Base-by-base conservation (phyloP, 176 grass and related monocot genomes). In the Hordeum marinum region DNA sequence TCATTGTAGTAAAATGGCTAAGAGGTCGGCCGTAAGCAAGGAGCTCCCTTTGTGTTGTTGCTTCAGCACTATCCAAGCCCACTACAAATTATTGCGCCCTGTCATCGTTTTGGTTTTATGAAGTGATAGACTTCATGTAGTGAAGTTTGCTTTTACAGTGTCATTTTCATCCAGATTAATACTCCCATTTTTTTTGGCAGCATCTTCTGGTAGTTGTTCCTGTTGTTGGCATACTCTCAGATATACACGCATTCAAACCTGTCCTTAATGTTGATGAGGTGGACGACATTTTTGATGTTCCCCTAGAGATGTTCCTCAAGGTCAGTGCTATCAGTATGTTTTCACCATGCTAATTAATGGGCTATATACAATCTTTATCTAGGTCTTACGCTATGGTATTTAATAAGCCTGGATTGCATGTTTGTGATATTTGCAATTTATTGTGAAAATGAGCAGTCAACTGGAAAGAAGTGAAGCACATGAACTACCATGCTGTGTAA, bases 221-320 rank as follows among this genome's bases (percentile, higher is more conserved):
- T 78, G 80, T 94, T 67, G 26, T 92, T 73, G 85, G 93, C 27
- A 57, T 94, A 86, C 85, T 92, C n/a, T 81, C 79, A 57, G 85
- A 92, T 68, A 82, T 73, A 45, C 7, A 94, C 14, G 75, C 59
- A 8, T 94, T 94, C 85, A 83, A 90, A 79, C 85, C 85, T 45
- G 76, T 69, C 50, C 61, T 83, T 74, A 92, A 92, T 70, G 76
- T 26, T 64, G 79, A 50, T 74, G 93, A 92, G 80, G 90, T 95
- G 75, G 90, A 92, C 1, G 54, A 68, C 70, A 82, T 92, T 80
- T 92, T 92, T 27, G 80, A 95, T 81, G 93, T 89, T 50, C 90
- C 90, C 14, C 40, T 90, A 78, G 85, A 92, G 76, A 95, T 95
- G 93, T 92, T 95, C 76, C 93, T 95, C 64, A 90, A 94, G 90